phyloP scores from a whole-genome alignment of 1,139 yeast genomes.

The Magnusiomyces suaveolens region DNA sequence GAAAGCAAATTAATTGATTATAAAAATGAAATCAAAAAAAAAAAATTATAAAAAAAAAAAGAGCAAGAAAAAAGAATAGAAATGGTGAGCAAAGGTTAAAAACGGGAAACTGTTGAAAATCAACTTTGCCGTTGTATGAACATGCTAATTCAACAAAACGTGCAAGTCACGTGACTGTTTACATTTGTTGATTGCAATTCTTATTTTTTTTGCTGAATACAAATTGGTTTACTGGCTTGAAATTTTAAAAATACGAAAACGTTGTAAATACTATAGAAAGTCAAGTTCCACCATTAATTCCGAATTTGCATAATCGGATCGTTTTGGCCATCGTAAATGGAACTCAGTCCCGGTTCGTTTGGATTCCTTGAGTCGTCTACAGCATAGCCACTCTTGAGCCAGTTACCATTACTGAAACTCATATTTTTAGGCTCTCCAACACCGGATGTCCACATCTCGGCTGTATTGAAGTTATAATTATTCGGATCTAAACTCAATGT shows the following conservation, averaged over 20 bases:
- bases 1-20: not conserved
- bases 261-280: not conserved
- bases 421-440: not conserved
- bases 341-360: not conserved
- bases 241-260: not conserved
- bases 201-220: no score
- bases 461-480: not conserved
- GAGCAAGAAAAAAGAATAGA: no score
- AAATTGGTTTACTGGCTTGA: no score
- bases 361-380: not conserved
- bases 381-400: not conserved
- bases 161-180: no score
- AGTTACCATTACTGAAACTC: not conserved
- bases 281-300: not conserved
- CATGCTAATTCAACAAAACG: no score
- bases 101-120: no score
- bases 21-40: no score
- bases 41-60: no score
- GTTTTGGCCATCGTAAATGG: not conserved
- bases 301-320: not conserved
- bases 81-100: no score
- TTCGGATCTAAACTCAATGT: not conserved
- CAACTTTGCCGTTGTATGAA: no score
- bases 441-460: not conserved
- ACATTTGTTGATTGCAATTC: no score